Evolutionary conservation across 768 basidiomycete genomes (phyloP).

Genomic region (Boletus barrowsii): DNA sequence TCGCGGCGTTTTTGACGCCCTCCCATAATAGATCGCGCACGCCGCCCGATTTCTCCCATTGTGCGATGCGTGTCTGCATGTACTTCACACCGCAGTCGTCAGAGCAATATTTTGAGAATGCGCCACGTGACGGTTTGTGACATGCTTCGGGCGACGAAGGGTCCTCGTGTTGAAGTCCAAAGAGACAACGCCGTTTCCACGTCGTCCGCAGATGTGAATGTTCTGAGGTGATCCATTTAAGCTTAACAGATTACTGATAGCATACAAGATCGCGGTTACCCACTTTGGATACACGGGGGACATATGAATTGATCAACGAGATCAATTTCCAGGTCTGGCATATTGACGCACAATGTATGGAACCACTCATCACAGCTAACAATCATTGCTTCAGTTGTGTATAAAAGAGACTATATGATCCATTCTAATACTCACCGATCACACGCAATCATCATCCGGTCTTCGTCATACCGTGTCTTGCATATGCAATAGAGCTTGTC

Average conservation of each 20-base stretch:
- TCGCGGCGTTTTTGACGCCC: slow-evolving; percentile 64
- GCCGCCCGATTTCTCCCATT: slow-evolving; percentile 61
- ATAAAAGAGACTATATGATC: neutral
- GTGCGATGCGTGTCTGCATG: slow-evolving; percentile 62
- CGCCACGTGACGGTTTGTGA: slow-evolving; percentile 75
- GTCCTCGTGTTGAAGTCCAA: slow-evolving; percentile 60
- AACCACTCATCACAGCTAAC: slow-evolving; percentile 94
- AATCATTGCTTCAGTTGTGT: neutral
- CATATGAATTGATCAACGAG: slow-evolving; percentile 93
- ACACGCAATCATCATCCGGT: slow-evolving; percentile 89
- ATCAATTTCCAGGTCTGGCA: slow-evolving; percentile 79
- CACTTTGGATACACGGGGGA: slow-evolving; percentile 74
- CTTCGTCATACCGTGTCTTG: slow-evolving; percentile 83
- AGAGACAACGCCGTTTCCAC: slow-evolving; percentile 77
- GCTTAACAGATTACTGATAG: neutral
- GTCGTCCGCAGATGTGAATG: slow-evolving; percentile 65
- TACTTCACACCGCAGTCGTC: slow-evolving; percentile 80
- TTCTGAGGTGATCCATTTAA: slow-evolving; percentile 36
- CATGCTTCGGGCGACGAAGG: slow-evolving; percentile 67
- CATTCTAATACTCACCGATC: slow-evolving; percentile 59
- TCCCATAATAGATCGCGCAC: slow-evolving; percentile 69
- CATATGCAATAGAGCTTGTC: slow-evolving; percentile 86
- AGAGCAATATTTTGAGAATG: slow-evolving; percentile 89
- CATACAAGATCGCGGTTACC: slow-evolving; percentile 30
- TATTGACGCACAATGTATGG: slow-evolving; percentile 79